Conservation (phyloP, 106 monocot genomes). For the Agapanthus africanus region DNA sequence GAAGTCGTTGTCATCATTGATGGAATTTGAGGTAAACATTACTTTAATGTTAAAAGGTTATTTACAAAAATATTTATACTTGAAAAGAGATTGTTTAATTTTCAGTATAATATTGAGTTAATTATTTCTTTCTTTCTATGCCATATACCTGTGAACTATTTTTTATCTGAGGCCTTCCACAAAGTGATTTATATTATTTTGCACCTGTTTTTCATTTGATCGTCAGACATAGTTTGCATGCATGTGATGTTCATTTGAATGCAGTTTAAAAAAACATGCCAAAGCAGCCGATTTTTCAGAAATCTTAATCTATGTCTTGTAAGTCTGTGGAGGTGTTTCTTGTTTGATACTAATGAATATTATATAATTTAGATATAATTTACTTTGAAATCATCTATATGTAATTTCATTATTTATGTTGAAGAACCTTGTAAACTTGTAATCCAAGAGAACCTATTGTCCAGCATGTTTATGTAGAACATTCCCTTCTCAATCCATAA, state of each 20-base stretch:
- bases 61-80: not conserved
- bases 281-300: not conserved
- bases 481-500: not conserved
- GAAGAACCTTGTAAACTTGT: no score
- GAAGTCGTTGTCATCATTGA: slow-evolving; percentile 67
- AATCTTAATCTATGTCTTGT: not conserved
- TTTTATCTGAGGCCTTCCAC: not conserved
- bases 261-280: not conserved
- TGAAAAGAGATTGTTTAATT: not conserved
- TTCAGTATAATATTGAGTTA: not conserved
- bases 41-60: not conserved
- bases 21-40: slow-evolving; percentile 69
- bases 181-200: not conserved
- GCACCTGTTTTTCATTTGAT: not conserved
- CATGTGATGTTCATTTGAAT: not conserved
- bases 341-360: not conserved
- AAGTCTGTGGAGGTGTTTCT: not conserved
- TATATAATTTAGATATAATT: not conserved
- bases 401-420: no score
- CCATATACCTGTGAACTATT: not conserved
- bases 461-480: no score
- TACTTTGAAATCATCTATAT: not conserved
- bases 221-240: not conserved
- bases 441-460: no score
- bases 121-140: not conserved